These are phyloP conservation scores for Fusarium sp. DNA, from an alignment of 2,329 filamentous ascomycete genomes.

Conservation along the genomic window DNA sequence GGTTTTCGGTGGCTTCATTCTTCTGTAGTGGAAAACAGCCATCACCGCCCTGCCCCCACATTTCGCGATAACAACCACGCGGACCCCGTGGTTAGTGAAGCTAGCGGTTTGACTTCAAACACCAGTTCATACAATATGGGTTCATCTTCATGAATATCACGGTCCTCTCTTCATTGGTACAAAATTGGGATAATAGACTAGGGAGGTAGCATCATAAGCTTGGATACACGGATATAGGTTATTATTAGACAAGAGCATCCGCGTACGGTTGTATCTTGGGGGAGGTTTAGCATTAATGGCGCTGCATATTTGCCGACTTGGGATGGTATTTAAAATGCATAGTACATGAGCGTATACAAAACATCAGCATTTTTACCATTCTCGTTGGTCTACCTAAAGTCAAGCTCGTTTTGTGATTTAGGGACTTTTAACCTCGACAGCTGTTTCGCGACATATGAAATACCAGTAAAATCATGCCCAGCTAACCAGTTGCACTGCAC, in stretches of 20 bases:
- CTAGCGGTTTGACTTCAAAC: background rate
- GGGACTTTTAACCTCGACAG: background rate
- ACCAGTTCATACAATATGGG: slow-evolving; percentile 23
- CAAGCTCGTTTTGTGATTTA: background rate
- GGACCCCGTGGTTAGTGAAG: slow-evolving; percentile 16
- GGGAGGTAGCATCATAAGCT: slow-evolving; percentile 40
- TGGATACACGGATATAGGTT: slow-evolving; percentile 32
- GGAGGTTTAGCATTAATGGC: slow-evolving; percentile 39
- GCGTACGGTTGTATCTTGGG: slow-evolving; percentile 31
- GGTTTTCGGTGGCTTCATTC: slow-evolving; percentile 48
- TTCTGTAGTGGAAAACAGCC: slow-evolving; percentile 41
- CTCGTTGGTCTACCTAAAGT: background rate
- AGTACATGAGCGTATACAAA: slow-evolving; percentile 39
- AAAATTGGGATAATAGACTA: slow-evolving; percentile 45
- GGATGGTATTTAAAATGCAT: slow-evolving; percentile 42
- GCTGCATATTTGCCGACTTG: slow-evolving; percentile 37
- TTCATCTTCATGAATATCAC: slow-evolving; percentile 45
- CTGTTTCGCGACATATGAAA: background rate
- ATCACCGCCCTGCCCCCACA: background rate
- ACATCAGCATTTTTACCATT: slow-evolving; percentile 17
- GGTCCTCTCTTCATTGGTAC: slow-evolving; percentile 42
- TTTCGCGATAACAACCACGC: slow-evolving; percentile 1
- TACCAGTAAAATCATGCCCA: background rate
- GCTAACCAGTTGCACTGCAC: background rate
- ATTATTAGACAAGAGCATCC: slow-evolving; percentile 39